A percentile compares a stretch with the other conserved stretches of the same genome.
Evolutionary conservation across 352 stramenopile species (phyloP).

Genomic region (Phytophthora aleatoria): DNA sequence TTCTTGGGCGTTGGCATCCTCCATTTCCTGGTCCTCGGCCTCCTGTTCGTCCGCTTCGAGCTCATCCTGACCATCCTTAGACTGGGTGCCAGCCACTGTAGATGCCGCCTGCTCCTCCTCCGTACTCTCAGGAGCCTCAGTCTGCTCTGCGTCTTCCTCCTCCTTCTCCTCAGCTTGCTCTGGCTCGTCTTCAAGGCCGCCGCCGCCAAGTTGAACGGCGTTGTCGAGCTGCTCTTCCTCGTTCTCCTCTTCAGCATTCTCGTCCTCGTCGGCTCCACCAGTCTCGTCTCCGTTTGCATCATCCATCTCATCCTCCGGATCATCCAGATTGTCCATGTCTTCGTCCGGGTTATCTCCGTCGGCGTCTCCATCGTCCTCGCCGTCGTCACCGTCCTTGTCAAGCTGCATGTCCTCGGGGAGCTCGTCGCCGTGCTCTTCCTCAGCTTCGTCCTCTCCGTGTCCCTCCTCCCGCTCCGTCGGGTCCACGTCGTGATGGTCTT

Average conservation of each 20-base stretch:
- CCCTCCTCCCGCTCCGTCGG: constrained; percentile 58
- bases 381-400: constrained; percentile 53
- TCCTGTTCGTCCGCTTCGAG: constrained; percentile 64
- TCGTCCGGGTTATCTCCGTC: constrained; percentile 50
- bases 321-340: constrained; percentile 66
- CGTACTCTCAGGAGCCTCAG: constrained; percentile 42
- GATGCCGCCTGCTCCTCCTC: constrained; percentile 64
- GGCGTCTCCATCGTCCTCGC: constrained; percentile 43
- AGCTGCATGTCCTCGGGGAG: constrained; percentile 89
- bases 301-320: constrained; percentile 48
- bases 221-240: constrained; percentile 76
- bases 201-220: constrained; percentile 69
- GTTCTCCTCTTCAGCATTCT: constrained; percentile 68
- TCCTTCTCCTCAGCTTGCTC: constrained; percentile 65
- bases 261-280: constrained; percentile 45
- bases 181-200: constrained; percentile 76
- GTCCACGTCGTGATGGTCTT: constrained; percentile 75
- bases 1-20: constrained; percentile 53
- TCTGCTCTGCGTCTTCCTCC: constrained; percentile 66
- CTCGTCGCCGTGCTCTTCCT: constrained; percentile 77
- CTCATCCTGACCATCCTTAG: constrained; percentile 82
- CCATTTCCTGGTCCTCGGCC: constrained; percentile 48
- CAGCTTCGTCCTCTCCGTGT: constrained; percentile 54
- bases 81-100: constrained; percentile 75
- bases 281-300: constrained; percentile 38